A percentile compares a stretch with the other conserved stretches of the same genome.
Conservation (phyloP, 129 eudicot species). For the Daucus carota region DH1_v3.0 NC_030387.2:26563001-26563500, state of each 20-base stretch:
- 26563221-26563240: background rate
- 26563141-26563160: no score
- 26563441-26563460: background rate
- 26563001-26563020: no score
- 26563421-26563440: background rate
- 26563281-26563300: background rate
- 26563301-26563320: background rate
- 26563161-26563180: background rate
- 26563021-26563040: no score
- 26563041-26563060: no score
- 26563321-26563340: background rate
- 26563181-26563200: background rate
- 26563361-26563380: background rate
- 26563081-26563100: no score
- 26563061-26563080: no score
- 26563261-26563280: background rate
- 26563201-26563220: background rate
- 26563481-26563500: background rate
- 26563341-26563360: background rate
- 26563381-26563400: background rate
- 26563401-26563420: background rate
- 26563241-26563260: background rate
- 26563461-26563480: background rate
- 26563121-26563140: no score
- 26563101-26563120: no score